These are phyloP conservation scores for Crithidia bombi DNA, from an alignment of 208 protist species.

Conservation along the genomic window DNA sequence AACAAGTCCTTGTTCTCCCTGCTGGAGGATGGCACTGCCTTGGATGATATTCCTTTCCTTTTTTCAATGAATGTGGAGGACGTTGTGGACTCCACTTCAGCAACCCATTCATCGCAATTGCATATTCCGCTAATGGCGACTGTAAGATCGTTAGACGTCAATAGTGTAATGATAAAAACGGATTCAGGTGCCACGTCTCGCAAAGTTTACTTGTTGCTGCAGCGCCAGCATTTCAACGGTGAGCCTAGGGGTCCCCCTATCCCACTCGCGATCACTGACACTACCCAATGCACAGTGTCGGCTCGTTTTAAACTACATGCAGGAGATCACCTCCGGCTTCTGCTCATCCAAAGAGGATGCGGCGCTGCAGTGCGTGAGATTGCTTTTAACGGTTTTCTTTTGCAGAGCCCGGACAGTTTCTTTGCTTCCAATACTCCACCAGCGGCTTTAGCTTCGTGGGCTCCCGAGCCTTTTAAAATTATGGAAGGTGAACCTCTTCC, in stretches of 20 bases:
- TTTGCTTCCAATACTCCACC: not conserved
- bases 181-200: not conserved
- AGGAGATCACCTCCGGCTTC: constrained; percentile 12
- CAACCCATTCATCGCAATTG: constrained; percentile 19
- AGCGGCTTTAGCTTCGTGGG: constrained; percentile 24
- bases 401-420: constrained; percentile 8
- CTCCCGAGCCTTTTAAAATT: constrained; percentile 11
- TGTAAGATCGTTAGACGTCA: constrained; percentile 21
- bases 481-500: not conserved
- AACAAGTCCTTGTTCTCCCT: constrained; percentile 5
- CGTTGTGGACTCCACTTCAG: not conserved
- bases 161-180: constrained; percentile 10
- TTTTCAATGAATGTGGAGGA: constrained; percentile 22
- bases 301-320: constrained; percentile 13
- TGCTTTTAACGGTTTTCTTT: constrained; percentile 19
- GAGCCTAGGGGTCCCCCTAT: constrained; percentile 6
- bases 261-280: constrained; percentile 19
- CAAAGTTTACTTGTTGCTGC: constrained; percentile 20
- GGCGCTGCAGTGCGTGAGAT: constrained; percentile 18
- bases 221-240: constrained; percentile 21
- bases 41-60: constrained; percentile 11
- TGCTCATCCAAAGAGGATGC: constrained; percentile 13
- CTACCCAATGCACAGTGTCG: constrained; percentile 2
- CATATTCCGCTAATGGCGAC: constrained; percentile 17
- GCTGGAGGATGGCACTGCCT: constrained; percentile 10